Evolutionary conservation across 2,329 filamentous ascomycete species (phyloP).

Genomic region (Pyrenophora graminea): DNA sequence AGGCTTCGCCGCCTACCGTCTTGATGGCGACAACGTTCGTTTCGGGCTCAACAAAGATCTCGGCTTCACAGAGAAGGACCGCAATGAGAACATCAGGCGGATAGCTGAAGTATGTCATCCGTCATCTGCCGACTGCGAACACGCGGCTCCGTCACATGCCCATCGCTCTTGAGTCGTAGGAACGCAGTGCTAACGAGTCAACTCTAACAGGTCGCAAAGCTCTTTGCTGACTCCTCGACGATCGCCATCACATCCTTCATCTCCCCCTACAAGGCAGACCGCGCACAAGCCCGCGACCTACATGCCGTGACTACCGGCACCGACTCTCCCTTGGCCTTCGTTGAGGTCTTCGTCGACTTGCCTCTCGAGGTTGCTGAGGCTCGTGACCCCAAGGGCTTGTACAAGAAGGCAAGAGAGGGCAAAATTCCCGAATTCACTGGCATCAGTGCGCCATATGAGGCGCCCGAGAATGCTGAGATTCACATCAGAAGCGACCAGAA

Average conservation of each 20-base stretch:
- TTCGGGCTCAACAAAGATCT: constrained; percentile 98
- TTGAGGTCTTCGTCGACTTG: constrained; percentile 93
- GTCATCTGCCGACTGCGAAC: not conserved
- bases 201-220: constrained; percentile 73
- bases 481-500: constrained; percentile 81
- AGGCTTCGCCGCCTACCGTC: constrained; percentile 81
- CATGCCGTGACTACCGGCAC: constrained; percentile 64
- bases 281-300: constrained; percentile 77
- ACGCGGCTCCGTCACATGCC: no score
- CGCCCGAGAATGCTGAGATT: constrained; percentile 82
- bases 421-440: constrained; percentile 98
- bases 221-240: constrained; percentile 88
- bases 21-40: constrained; percentile 97
- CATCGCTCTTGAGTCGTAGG: no score
- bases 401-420: constrained; percentile 93
- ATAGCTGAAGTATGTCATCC: constrained; percentile 71
- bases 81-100: constrained; percentile 96
- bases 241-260: constrained; percentile 96
- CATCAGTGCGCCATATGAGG: constrained; percentile 93
- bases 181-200: not conserved
- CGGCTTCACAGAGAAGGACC: constrained; percentile 88
- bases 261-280: constrained; percentile 88
- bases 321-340: constrained; percentile 76
- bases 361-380: constrained; percentile 90
- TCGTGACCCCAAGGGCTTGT: constrained; percentile 95